Conservation (phyloP, 2,329 filamentous ascomycete genomes). For the Aspergillus phoenicis region DNA sequence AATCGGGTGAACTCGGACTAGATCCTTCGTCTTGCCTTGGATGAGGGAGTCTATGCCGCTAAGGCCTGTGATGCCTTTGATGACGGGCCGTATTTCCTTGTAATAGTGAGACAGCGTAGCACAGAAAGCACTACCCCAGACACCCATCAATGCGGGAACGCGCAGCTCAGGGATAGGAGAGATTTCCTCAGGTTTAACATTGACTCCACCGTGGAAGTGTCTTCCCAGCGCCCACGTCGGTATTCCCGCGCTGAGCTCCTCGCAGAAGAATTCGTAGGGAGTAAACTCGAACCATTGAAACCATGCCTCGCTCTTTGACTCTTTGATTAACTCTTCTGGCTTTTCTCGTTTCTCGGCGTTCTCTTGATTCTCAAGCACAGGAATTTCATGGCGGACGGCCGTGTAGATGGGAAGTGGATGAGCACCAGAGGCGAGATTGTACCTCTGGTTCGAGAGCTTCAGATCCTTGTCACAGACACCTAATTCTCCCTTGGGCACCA, state of each 20-base stretch:
- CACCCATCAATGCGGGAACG: slow-evolving; percentile 80
- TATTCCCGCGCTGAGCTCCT: slow-evolving; percentile 87
- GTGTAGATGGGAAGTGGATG: slow-evolving; percentile 94
- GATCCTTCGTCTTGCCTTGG: slow-evolving; percentile 76
- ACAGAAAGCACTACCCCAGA: slow-evolving; percentile 97
- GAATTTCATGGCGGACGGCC: slow-evolving; percentile 93
- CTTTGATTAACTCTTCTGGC: slow-evolving; percentile 45
- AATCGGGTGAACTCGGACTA: slow-evolving; percentile 92
- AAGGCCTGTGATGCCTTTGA: slow-evolving; percentile 75
- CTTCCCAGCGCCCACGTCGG: slow-evolving; percentile 92
- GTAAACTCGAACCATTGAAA: slow-evolving; percentile 99
- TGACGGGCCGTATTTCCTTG: slow-evolving; percentile 81
- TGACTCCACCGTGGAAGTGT: slow-evolving; percentile 72
- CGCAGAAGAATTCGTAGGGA: slow-evolving; percentile 92
- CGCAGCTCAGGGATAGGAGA: slow-evolving; percentile 79
- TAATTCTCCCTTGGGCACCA: slow-evolving; percentile 84
- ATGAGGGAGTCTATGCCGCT: slow-evolving; percentile 78
- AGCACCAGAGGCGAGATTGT: slow-evolving; percentile 73
- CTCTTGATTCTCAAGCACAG: slow-evolving; percentile 54
- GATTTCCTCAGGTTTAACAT: slow-evolving; percentile 64
- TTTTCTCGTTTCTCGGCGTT: slow-evolving; percentile 30
- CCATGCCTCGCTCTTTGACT: slow-evolving; percentile 70
- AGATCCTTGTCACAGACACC: slow-evolving; percentile 76
- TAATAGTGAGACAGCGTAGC: slow-evolving; percentile 96
- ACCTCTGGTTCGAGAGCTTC: slow-evolving; percentile 85